Conservation (phyloP, 805 yeast species). For the Yarrowia osloensis region DNA sequence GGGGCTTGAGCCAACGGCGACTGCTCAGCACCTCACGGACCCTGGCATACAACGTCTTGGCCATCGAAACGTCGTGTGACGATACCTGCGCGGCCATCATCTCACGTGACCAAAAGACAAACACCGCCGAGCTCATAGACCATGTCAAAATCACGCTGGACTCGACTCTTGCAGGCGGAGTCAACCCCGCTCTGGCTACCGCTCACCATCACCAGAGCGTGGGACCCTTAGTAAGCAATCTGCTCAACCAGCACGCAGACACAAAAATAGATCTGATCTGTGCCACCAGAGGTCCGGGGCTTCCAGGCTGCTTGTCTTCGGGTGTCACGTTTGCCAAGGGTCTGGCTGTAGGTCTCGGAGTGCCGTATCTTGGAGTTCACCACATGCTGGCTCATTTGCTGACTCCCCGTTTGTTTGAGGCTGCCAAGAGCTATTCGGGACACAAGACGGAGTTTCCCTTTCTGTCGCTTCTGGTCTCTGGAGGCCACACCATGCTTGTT, state of each 20-base stretch:
- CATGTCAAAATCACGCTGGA: constrained; percentile 68
- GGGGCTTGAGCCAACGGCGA: not conserved
- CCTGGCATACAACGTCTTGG: constrained; percentile 53
- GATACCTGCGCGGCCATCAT: constrained; percentile 87
- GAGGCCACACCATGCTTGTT: constrained; percentile 93
- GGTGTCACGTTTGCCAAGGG: constrained; percentile 89
- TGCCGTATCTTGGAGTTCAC: constrained; percentile 85
- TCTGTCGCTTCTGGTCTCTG: constrained; percentile 76
- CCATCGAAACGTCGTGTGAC: constrained; percentile 93
- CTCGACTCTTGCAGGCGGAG: constrained; percentile 73
- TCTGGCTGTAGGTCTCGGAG: constrained; percentile 70
- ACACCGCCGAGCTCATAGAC: constrained; percentile 54
- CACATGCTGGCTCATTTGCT: constrained; percentile 95
- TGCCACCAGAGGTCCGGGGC: constrained; percentile 95
- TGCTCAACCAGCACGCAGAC: constrained; percentile 44
- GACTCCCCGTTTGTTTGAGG: constrained; percentile 54
- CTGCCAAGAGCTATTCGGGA: constrained; percentile 42
- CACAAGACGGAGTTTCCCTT: constrained; percentile 60
- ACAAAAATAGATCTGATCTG: constrained; percentile 65
- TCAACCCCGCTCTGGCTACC: constrained; percentile 82
- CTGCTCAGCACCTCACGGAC: not conserved
- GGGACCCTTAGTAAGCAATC: constrained; percentile 52
- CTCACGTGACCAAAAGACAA: constrained; percentile 47
- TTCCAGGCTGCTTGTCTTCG: constrained; percentile 83
- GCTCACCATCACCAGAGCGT: constrained; percentile 69